Evolutionary conservation across 768 basidiomycete species (phyloP).

Genomic region (Mycena belliarum): DNA sequence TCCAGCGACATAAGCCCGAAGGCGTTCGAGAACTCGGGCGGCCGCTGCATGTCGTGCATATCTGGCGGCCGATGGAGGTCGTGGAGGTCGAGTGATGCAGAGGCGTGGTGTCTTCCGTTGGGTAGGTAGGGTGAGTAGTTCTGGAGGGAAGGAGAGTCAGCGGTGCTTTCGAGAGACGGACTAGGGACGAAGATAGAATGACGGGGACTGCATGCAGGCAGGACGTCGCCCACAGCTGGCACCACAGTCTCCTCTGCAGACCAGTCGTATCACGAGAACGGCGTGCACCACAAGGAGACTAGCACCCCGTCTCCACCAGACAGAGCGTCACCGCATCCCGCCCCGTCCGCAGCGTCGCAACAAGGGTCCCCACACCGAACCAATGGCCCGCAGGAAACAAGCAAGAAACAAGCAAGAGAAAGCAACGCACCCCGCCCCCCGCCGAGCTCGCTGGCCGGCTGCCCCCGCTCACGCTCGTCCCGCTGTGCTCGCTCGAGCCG

Average conservation of each 20-base stretch:
- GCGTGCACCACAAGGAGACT: too few relatives aligned
- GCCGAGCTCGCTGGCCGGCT: conserved; percentile 13
- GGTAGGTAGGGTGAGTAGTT: conserved; percentile 7
- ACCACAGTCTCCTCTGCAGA: too few relatives aligned
- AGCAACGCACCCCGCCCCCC: conserved; percentile 8
- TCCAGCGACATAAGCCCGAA: conserved; percentile 80
- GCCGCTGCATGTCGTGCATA: neutral
- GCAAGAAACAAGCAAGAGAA: neutral
- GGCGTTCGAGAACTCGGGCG: conserved; percentile 49
- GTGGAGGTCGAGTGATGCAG: conserved; percentile 1
- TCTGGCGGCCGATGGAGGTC: conserved; percentile 3
- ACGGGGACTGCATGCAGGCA: too few relatives aligned
- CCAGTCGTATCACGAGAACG: too few relatives aligned
- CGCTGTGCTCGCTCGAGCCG: neutral
- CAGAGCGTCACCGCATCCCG: too few relatives aligned
- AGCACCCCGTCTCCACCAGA: too few relatives aligned
- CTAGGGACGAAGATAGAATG: too few relatives aligned
- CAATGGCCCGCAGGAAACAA: too few relatives aligned
- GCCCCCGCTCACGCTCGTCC: neutral
- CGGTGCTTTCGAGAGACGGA: too few relatives aligned
- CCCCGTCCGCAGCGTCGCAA: too few relatives aligned
- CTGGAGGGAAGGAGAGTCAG: neutral
- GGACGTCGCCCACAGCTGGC: too few relatives aligned
- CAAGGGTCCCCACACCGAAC: too few relatives aligned
- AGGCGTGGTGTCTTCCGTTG: neutral